Evolutionary conservation across 441 rosid species (phyloP), one percentile per base, ranked within the genome.

Genomic region (Flueggea neowawraea): DNA sequence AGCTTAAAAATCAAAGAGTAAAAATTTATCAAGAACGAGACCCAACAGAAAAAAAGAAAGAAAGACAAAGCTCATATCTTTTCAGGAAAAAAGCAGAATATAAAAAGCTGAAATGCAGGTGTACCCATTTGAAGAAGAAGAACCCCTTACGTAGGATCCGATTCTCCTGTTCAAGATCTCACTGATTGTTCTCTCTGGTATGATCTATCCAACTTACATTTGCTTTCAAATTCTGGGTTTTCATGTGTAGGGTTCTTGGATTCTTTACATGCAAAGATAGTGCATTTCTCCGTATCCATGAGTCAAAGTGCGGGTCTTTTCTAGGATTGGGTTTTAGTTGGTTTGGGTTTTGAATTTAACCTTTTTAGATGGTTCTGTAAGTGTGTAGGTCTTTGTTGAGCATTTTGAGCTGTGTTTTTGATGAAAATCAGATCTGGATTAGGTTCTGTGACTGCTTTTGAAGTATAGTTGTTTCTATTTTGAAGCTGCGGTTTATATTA

Each of bases 121-220:
- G n/a, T 71, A 49, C 58, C 62, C 68, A 44, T 60, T 79, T 62
- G 41, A 36, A 36, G 41, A 36, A 36, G 31, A 45, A 13, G 69
- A 74, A 70, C 75, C 63, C 61, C 54, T 63, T 60, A 63, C 53
- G 7, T 57, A 72, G 75, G 60, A 77, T 77, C 83, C 52, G 75
- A 60, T 78, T 65, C 73, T 66, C 53, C 73, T 41, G 39, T 55
- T 55, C 56, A 78, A 72, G 95, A 89, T 89, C 95, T 82, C 78
- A 61, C 69, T 70, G 51, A 47, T 58, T 64, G 53, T 57, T 55
- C 33, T 15, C 55, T 32, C 63, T 71, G 88, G 88, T 80, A 72
- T 64, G 83, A 79, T 84, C 80, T 62, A 8, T 36, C 28, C 9
- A 50, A 67, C 62, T 70, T 54, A 0, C 80, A 78, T 73, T 84